Base-by-base conservation (phyloP, 1,284 basidiomycete genomes). In the Agroathelia rolfsii region DNA sequence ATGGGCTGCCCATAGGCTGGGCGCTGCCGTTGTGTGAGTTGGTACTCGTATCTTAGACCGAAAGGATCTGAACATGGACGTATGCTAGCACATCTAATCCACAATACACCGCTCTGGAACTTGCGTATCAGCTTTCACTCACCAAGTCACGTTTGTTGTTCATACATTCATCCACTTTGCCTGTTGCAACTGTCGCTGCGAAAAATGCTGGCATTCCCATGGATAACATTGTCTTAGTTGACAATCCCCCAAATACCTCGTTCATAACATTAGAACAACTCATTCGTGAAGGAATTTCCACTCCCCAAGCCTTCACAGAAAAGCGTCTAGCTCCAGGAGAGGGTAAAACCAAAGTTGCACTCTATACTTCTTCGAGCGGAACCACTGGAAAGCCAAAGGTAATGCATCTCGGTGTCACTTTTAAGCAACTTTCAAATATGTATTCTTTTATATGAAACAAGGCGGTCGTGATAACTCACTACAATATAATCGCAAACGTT, bases 331-430 rank as follows among this genome's bases (percentile, higher is more conserved):
- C 46, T 11, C 61, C 68, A 2, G 82, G 78, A 0, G 83, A 87
- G 53, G 73, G 61, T 12, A 73, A 66, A 51, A 73, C 61, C 6
- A 76, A 76, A 39, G 44, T 86, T 4, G 86, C 85, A 0, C 77
- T 88, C 42, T 55, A 86, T 23, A 76, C 66, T 31, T 85, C 88
- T 51, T 86, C 81, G 0, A 83, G 77, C 36, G 86, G 85, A 11
- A 89, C 86, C 2, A 89, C 86, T 30, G 66, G 65, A 60, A 74
- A 69, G 45, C 80, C 86, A 2, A 88, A 88, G 66, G 79, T 73
- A 40, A 24, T 27, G 12, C n/a, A 22, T 28, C 30, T n/a, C 17
- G 15, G 13, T 27, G 2, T 19, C n/a, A 30, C 15, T 30, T 21
- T 27, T 25, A 18, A 23, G 2, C 3, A 14, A 29, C 8, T 13